phyloP scores from a whole-genome alignment of 768 basidiomycete genomes.

The Mycena haematopus region DNA sequence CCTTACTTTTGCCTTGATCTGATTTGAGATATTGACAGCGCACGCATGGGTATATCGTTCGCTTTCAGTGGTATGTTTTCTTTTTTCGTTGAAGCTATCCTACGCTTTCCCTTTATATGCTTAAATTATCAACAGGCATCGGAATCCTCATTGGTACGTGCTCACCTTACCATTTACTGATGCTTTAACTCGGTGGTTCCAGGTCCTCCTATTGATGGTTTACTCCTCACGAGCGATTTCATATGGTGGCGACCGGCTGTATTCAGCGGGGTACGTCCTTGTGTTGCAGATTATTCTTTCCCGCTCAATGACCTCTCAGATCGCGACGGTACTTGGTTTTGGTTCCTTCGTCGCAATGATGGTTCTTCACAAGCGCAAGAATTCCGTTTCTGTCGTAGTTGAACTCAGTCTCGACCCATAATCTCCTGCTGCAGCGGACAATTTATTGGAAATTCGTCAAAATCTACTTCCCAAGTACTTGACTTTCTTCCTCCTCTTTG shows the following conservation, averaged over 20 bases:
- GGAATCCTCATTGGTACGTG: conserved; percentile 18
- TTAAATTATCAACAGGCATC: background rate
- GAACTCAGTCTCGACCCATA: conserved; percentile 6
- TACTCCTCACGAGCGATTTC: conserved; percentile 55
- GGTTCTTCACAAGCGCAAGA: conserved; percentile 15
- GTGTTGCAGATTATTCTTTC: too few species aligned
- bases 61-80: conserved; percentile 6
- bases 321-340: conserved; percentile 16
- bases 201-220: conserved; percentile 63
- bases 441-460: background rate
- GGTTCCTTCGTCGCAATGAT: conserved; percentile 13
- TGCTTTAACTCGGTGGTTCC: background rate
- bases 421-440: background rate
- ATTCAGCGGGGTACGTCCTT: conserved; percentile 53
- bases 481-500: too few species aligned
- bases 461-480: too few species aligned
- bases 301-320: background rate
- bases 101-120: background rate
- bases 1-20: conserved; percentile 10
- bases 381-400: background rate
- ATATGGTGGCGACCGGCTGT: conserved; percentile 66
- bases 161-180: background rate
- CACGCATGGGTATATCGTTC: conserved; percentile 22
- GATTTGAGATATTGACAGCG: background rate
- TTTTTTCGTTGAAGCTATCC: background rate